Base-by-base conservation (phyloP, 140 eudicot genomes). In the Senecio squalidus region DNA sequence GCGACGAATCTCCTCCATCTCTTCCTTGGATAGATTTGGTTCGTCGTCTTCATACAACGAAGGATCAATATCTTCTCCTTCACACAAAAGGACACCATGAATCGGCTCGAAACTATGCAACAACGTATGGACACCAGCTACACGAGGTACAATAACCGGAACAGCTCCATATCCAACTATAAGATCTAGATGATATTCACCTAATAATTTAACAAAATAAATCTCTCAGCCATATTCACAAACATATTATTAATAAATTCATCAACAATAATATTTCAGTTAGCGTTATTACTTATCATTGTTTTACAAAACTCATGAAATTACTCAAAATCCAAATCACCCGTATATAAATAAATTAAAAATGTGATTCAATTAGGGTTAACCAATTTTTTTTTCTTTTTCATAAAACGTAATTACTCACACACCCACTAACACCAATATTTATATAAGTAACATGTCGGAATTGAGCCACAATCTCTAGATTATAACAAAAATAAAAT, bases 21-120 rank as follows among this genome's bases (percentile, higher is more conserved):
- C 96, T 34, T 92, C 95, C 0, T 65, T 68, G 0, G 96, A 77
- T 8, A 87, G 56, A 22, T 61, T 56, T 8, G 80, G 69, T 21
- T 52, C 46, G 16, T 88, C 93, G 0, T 71, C 78, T 15, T 75
- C 69, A 26, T 92, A 92, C 1, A 76, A 76, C 4, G 96, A 84
- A 0, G 98, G 98, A 18, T 92, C 96, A 18, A 92, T 77, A 67
- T 92, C 98, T 36, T 92, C 98, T 14, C 98, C 98, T 74, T 92
- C 98, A 25, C 98, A 92, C 14, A 92, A 71, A 46, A 92, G 96
- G 51, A 92, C 98, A 1, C 98, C 96, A 29, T 92, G 98, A 27
- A 92, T 92, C 0, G 98, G 96, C 73, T 88, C 96, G 13, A 92
- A 92, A 47, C 98, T 92, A 56, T 92, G 93, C 11, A 92, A 52